Evolutionary conservation across 1,139 yeast species (phyloP).

Genomic region (Suhomyces choctaworum): DNA sequence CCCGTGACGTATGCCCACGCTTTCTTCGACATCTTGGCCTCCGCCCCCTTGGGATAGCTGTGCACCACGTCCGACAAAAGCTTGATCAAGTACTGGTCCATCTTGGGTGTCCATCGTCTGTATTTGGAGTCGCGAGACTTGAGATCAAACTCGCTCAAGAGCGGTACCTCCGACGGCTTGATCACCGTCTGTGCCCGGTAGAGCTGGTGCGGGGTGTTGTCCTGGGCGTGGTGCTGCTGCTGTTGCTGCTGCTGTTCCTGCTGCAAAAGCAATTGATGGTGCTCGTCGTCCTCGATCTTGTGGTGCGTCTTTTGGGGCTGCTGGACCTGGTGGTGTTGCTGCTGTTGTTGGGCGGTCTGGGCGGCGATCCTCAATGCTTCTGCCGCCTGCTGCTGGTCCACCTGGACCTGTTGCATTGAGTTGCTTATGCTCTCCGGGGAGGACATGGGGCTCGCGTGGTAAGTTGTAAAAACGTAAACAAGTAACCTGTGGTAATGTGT

Average conservation of each 20-base stretch:
- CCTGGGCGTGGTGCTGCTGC: slow-evolving; percentile 12
- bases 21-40: slow-evolving; percentile 37
- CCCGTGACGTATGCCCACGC: slow-evolving; percentile 44
- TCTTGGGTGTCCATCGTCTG: slow-evolving; percentile 43
- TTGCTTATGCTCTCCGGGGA: slow-evolving; percentile 9
- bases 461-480: slow-evolving; percentile 10
- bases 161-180: slow-evolving; percentile 14
- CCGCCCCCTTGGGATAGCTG: slow-evolving; percentile 34
- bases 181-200: slow-evolving; percentile 4
- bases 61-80: slow-evolving; percentile 41
- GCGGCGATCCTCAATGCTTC: slow-evolving; percentile 16
- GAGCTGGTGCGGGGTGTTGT: slow-evolving; percentile 10
- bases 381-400: slow-evolving; percentile 16
- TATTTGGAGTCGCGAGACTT: slow-evolving; percentile 42
- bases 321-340: slow-evolving; percentile 10
- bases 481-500: slow-evolving; percentile 12
- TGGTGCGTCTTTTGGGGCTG: slow-evolving; percentile 10
- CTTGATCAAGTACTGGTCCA: slow-evolving; percentile 40
- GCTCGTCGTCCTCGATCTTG: slow-evolving; percentile 16
- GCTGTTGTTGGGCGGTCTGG: slow-evolving; percentile 12
- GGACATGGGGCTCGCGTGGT: slow-evolving; percentile 11
- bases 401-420: slow-evolving; percentile 12
- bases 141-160: slow-evolving; percentile 31
- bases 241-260: slow-evolving; percentile 19
- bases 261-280: slow-evolving; percentile 17